These are phyloP conservation scores for Moelleriella libera DNA, from an alignment of 2,329 filamentous ascomycete genomes.

Conservation along the genomic window DNA sequence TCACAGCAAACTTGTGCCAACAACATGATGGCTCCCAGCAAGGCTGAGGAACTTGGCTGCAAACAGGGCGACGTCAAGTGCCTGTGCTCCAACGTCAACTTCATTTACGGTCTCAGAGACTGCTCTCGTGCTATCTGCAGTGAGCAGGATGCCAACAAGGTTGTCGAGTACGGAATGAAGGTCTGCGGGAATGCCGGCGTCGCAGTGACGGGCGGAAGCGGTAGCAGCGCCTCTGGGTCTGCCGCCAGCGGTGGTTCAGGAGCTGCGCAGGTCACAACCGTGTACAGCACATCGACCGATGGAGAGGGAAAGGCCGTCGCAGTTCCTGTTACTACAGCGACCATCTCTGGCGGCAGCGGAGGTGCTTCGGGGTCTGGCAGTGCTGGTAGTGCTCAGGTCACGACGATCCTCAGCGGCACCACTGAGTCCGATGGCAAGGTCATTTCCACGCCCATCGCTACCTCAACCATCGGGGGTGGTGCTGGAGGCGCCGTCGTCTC, in stretches of 20 bases:
- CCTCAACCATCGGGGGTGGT: slow-evolving; percentile 15
- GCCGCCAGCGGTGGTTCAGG: not conserved
- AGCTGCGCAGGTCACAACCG: slow-evolving; percentile 15
- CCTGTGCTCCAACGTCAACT: slow-evolving; percentile 32
- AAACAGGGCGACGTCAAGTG: slow-evolving; percentile 23
- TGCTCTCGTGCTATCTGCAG: slow-evolving; percentile 31
- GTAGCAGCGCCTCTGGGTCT: slow-evolving; percentile 1
- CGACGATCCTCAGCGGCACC: slow-evolving; percentile 21
- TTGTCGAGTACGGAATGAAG: slow-evolving; percentile 22
- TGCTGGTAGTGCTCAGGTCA: slow-evolving; percentile 12
- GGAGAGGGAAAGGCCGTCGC: slow-evolving; percentile 19
- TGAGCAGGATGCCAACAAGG: slow-evolving; percentile 17
- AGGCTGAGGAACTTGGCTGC: slow-evolving; percentile 32
- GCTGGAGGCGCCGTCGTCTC: slow-evolving; percentile 5
- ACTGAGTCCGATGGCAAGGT: slow-evolving; percentile 16
- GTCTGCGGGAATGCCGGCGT: slow-evolving; percentile 24
- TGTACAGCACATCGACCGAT: slow-evolving; percentile 19
- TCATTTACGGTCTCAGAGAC: slow-evolving; percentile 35
- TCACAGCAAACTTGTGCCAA: slow-evolving; percentile 32
- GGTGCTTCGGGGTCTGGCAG: no score
- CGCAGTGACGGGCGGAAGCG: slow-evolving; percentile 12
- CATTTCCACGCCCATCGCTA: slow-evolving; percentile 19
- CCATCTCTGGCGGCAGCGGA: slow-evolving; percentile 5
- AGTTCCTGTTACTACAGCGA: slow-evolving; percentile 21
- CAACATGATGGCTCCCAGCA: slow-evolving; percentile 31